Conservation (phyloP, 2,329 filamentous ascomycete species). For the Bertia moriformis region DNA sequence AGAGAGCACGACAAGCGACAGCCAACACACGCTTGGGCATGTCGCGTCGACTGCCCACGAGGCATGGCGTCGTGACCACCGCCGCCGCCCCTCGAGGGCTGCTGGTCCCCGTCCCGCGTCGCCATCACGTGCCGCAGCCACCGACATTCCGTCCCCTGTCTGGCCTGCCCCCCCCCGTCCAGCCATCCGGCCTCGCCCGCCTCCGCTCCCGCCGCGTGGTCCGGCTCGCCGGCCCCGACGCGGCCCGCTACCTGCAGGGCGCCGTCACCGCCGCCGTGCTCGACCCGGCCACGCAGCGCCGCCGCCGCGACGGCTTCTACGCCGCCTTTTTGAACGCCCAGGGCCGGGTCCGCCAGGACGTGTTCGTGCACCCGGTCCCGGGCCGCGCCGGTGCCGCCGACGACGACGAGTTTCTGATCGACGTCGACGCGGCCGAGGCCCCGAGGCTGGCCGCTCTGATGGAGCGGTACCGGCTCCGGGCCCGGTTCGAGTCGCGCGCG, state of each 20-base stretch:
- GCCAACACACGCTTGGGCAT: no score
- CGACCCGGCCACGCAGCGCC: constrained; percentile 17
- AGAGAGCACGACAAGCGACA: no score
- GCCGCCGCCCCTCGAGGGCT: no score
- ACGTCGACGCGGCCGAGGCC: constrained; percentile 61
- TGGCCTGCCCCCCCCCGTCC: no score
- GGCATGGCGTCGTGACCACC: no score
- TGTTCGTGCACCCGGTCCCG: constrained; percentile 81
- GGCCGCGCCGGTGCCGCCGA: no score
- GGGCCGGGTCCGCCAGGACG: constrained; percentile 75
- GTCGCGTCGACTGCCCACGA: no score
- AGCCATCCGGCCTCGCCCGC: neutral
- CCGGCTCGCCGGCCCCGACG: constrained; percentile 50
- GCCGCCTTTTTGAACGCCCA: constrained; percentile 73
- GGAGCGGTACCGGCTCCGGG: constrained; percentile 71
- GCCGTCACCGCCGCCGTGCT: constrained; percentile 64
- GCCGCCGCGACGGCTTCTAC: constrained; percentile 47
- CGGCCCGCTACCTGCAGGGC: constrained; percentile 75
- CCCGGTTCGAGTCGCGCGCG: constrained; percentile 58
- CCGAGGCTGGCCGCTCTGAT: constrained; percentile 55
- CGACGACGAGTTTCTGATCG: constrained; percentile 54
- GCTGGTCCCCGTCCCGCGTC: no score
- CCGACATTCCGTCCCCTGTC: neutral
- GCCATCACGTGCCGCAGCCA: no score
- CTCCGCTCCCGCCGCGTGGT: neutral